phyloP scores from a whole-genome alignment of 768 basidiomycete genomes.

The Lactarius hatsudake region DNA sequence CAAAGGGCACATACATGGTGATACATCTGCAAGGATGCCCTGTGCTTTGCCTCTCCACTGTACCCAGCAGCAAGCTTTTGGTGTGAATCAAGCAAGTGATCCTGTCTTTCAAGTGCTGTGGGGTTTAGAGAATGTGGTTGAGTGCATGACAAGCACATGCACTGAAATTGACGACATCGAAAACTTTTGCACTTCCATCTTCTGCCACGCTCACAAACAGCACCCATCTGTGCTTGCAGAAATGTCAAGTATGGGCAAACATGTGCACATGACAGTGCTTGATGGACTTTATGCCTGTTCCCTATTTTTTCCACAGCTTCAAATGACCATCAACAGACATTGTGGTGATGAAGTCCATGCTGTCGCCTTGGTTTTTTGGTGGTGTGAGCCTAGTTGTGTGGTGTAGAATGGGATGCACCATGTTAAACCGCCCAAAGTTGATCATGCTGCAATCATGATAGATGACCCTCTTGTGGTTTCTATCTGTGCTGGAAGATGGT shows the following conservation, averaged over 20 bases:
- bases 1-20: too few species aligned
- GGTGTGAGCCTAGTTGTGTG: not conserved
- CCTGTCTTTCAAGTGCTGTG: constrained; percentile 69
- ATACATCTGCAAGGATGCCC: constrained; percentile 70
- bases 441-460: constrained; percentile 90
- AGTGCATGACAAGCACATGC: too few species aligned
- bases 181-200: too few species aligned
- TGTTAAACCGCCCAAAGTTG: constrained; percentile 85
- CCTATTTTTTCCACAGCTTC: too few species aligned
- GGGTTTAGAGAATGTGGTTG: not conserved
- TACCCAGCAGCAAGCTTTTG: constrained; percentile 93
- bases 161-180: too few species aligned
- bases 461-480: constrained; percentile 98
- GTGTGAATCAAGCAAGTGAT: constrained; percentile 91
- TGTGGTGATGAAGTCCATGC: constrained; percentile 91
- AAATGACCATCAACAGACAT: constrained; percentile 93
- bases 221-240: too few species aligned
- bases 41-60: constrained; percentile 86
- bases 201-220: too few species aligned
- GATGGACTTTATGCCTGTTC: too few species aligned
- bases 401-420: constrained; percentile 48
- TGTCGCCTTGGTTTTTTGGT: constrained; percentile 32
- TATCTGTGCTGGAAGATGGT: constrained; percentile 92
- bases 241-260: too few species aligned
- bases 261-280: too few species aligned